A percentile compares a stretch with the other conserved stretches of the same genome.
These are phyloP conservation scores for Ailanthus altissimus DNA, from an alignment of 345 rosid species.

Conservation along the genomic window DNA sequence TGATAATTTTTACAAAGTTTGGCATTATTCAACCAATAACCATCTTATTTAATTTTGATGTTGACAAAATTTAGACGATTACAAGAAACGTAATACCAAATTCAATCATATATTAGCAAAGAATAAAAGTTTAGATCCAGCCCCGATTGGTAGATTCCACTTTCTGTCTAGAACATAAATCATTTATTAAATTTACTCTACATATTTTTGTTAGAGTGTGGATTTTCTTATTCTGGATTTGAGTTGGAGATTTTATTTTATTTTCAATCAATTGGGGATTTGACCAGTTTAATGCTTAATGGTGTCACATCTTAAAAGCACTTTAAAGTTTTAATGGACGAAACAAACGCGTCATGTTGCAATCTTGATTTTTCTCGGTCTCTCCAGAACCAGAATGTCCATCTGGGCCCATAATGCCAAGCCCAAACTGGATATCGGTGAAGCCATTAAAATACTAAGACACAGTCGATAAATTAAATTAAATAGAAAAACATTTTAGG, in stretches of 20 bases:
- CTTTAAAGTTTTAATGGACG: neutral
- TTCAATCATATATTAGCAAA: neutral
- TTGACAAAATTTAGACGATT: constrained; percentile 4
- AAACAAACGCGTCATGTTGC: neutral
- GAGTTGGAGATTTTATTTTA: too few relatives aligned
- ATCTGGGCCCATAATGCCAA: neutral
- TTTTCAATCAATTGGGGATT: too few relatives aligned
- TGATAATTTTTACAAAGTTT: neutral
- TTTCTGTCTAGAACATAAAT: neutral
- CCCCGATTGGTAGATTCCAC: neutral
- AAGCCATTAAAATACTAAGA: too few relatives aligned
- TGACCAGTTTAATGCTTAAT: neutral
- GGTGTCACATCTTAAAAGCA: neutral
- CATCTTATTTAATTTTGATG: constrained; percentile 1
- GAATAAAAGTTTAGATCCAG: neutral
- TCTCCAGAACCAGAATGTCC: neutral
- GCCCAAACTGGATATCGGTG: neutral
- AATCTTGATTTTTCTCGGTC: neutral
- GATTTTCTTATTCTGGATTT: too few relatives aligned
- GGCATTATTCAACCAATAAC: neutral
- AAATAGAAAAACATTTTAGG: neutral
- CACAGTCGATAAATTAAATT: too few relatives aligned
- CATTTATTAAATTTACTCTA: neutral
- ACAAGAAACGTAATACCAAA: neutral
- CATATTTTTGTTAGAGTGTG: too few relatives aligned